These are phyloP conservation scores for Akanthomyces muscarius DNA, from an alignment of 2,329 filamentous ascomycete species.

Conservation along the genomic window DNA sequence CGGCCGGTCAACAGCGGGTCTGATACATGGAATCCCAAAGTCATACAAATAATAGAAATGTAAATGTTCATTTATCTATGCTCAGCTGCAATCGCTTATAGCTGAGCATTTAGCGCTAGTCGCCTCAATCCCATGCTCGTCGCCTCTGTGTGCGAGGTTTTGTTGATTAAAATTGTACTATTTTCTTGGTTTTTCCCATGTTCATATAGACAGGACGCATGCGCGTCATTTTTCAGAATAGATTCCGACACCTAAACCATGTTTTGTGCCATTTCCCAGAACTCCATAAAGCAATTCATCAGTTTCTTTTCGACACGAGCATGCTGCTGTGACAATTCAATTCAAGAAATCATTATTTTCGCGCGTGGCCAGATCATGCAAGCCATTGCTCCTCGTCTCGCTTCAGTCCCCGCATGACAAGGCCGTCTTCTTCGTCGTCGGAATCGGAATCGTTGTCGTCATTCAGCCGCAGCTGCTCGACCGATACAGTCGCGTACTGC, in stretches of 20 bases:
- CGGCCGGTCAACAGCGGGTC: background rate
- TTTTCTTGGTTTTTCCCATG: background rate
- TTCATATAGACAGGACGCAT: constrained; percentile 6
- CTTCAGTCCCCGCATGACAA: constrained; percentile 54
- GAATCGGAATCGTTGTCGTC: constrained; percentile 42
- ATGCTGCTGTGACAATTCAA: constrained; percentile 5
- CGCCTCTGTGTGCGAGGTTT: background rate
- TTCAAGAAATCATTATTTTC: background rate
- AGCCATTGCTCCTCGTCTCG: constrained; percentile 59
- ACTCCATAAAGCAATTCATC: constrained; percentile 15
- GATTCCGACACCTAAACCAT: background rate
- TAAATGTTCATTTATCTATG: background rate
- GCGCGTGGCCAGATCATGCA: constrained; percentile 28
- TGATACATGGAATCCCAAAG: background rate
- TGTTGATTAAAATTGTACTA: background rate
- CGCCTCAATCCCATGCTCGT: background rate
- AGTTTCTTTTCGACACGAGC: constrained; percentile 14
- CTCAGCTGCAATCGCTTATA: background rate
- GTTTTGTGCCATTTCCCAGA: constrained; percentile 10
- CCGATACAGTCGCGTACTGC: constrained; percentile 32
- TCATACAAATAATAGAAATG: background rate
- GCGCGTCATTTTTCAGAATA: background rate
- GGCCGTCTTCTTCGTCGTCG: constrained; percentile 54
- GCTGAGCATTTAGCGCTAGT: background rate
- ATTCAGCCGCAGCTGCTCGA: constrained; percentile 39